phyloP scores from a whole-genome alignment of 2,329 filamentous ascomycete genomes.

The Tolypocladium guangdongense region DNA sequence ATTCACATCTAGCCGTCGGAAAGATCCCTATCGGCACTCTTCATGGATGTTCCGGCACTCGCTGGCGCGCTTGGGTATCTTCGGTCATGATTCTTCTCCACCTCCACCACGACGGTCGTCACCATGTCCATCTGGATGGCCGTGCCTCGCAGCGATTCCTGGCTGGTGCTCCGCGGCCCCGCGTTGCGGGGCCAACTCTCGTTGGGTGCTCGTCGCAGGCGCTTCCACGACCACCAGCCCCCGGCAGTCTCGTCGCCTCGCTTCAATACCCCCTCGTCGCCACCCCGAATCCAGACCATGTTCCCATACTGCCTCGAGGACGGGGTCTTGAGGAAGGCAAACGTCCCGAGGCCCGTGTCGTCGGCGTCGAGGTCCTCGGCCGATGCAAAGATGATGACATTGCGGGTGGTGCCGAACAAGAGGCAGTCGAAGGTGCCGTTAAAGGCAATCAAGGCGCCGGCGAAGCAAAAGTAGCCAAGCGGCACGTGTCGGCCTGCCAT shows the following conservation, averaged over 20 bases:
- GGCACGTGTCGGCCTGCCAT: slow-evolving; percentile 44
- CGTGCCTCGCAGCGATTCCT: slow-evolving; percentile 22
- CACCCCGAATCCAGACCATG: slow-evolving; percentile 26
- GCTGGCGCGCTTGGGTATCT: slow-evolving; percentile 12
- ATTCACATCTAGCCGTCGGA: not conserved
- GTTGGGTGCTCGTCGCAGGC: slow-evolving; percentile 2
- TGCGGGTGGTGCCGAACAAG: slow-evolving; percentile 40
- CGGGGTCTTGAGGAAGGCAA: slow-evolving; percentile 36
- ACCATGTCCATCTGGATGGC: slow-evolving; percentile 34
- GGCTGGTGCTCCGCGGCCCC: slow-evolving; percentile 12
- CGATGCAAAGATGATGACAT: slow-evolving; percentile 38
- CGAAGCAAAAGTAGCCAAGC: slow-evolving; percentile 45
- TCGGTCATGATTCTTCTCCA: slow-evolving; percentile 16
- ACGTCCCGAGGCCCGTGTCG: slow-evolving; percentile 39
- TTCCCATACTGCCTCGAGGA: slow-evolving; percentile 28
- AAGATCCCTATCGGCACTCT: slow-evolving; percentile 16
- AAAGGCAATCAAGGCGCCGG: slow-evolving; percentile 46
- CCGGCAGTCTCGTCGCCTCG: slow-evolving; percentile 7
- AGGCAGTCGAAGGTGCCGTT: slow-evolving; percentile 45
- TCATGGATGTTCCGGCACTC: slow-evolving; percentile 14
- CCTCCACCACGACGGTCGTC: slow-evolving; percentile 30
- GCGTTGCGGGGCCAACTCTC: slow-evolving; percentile 4
- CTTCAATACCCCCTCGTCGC: slow-evolving; percentile 3
- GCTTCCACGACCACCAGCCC: slow-evolving; percentile 18
- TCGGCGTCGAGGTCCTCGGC: slow-evolving; percentile 24